A percentile compares a stretch with the other conserved stretches of the same genome.
Conservation (phyloP, 2,329 filamentous ascomycete species). For the Annulohypoxylon truncatum region DNA sequence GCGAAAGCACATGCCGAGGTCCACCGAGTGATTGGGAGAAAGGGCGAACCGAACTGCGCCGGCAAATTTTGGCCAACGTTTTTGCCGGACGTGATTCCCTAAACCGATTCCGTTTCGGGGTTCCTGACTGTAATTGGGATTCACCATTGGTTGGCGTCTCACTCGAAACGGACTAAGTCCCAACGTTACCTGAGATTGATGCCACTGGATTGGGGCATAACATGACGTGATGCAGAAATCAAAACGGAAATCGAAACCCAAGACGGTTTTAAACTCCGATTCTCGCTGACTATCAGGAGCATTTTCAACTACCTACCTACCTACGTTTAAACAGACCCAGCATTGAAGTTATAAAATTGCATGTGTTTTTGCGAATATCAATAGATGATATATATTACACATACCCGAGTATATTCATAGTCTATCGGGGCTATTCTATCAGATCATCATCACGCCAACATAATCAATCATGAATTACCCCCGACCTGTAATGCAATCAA, state of each 20-base stretch:
- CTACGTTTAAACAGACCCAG: slow-evolving; percentile 7
- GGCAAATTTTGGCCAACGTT: slow-evolving; percentile 37
- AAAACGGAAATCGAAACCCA: slow-evolving; percentile 6
- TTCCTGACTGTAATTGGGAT: slow-evolving; percentile 5
- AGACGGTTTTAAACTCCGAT: not conserved
- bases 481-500: slow-evolving; percentile 1
- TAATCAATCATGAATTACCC: not conserved
- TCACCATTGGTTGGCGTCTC: slow-evolving; percentile 12
- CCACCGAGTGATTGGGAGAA: slow-evolving; percentile 18
- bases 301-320: no score
- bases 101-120: slow-evolving; percentile 19
- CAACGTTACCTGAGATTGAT: slow-evolving; percentile 5
- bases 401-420: slow-evolving; percentile 3
- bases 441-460: not conserved
- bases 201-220: not conserved
- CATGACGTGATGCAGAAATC: slow-evolving; percentile 7
- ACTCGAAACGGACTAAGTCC: slow-evolving; percentile 18
- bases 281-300: not conserved
- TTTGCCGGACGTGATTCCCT: slow-evolving; percentile 25
- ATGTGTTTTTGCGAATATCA: not conserved
- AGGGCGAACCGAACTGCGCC: slow-evolving; percentile 22
- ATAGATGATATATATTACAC: not conserved
- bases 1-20: slow-evolving; percentile 41
- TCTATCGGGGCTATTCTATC: slow-evolving; percentile 7
- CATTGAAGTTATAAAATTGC: not conserved